phyloP scores from a whole-genome alignment of 108 stramenopile genomes.

The Skeletonema tropicum region DNA sequence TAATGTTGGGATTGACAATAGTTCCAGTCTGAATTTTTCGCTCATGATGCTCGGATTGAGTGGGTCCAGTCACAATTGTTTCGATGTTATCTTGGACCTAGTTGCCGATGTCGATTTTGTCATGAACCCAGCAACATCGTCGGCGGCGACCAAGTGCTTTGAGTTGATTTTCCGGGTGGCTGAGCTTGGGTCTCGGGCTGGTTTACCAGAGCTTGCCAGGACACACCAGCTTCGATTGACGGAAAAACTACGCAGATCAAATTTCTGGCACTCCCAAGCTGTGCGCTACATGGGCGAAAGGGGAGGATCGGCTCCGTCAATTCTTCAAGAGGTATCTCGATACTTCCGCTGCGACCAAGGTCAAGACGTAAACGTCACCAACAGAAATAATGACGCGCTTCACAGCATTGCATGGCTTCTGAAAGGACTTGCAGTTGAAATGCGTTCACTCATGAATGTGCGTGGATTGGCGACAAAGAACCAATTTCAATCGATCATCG shows the following conservation, averaged over 20 bases:
- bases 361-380: conserved; percentile 35
- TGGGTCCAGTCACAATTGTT: conserved; percentile 47
- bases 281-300: conserved; percentile 33
- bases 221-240: conserved; percentile 16
- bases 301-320: conserved; percentile 32
- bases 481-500: conserved; percentile 35
- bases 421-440: conserved; percentile 68
- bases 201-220: conserved; percentile 11
- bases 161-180: conserved; percentile 66
- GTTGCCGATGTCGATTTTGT: conserved; percentile 50
- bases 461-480: background rate
- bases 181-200: conserved; percentile 19
- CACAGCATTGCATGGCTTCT: conserved; percentile 77
- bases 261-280: conserved; percentile 46
- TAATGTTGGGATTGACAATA: conserved; percentile 25
- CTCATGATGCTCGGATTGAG: conserved; percentile 35
- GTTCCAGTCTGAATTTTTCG: conserved; percentile 32
- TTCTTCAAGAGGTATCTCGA: conserved; percentile 42
- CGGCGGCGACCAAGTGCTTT: conserved; percentile 63
- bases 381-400: conserved; percentile 47
- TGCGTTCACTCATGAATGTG: conserved; percentile 28
- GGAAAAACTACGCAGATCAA: conserved; percentile 25
- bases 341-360: conserved; percentile 30
- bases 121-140: conserved; percentile 37
- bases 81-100: conserved; percentile 66